phyloP scores from a whole-genome alignment of 768 basidiomycete genomes.

The Auriculariales sp. region DNA sequence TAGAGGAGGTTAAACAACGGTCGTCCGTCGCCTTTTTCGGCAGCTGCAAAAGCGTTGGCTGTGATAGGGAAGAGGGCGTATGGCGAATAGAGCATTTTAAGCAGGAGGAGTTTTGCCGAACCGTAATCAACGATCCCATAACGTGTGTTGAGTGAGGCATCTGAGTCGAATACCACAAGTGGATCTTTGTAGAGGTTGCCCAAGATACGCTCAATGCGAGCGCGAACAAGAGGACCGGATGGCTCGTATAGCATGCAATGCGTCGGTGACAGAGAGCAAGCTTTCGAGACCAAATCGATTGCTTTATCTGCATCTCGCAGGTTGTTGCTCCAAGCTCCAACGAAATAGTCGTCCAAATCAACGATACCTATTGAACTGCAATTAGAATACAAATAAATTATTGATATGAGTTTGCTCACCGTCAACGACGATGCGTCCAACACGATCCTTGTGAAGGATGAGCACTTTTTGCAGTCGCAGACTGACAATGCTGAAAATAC shows the following conservation, averaged over 20 bases:
- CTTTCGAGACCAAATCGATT: neutral
- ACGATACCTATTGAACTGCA: neutral
- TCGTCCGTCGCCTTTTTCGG: neutral
- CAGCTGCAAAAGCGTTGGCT: neutral
- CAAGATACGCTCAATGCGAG: constrained; percentile 4
- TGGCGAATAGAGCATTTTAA: neutral
- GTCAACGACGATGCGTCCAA: neutral
- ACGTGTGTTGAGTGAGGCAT: too few species aligned
- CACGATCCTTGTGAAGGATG: neutral
- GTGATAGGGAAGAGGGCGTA: neutral
- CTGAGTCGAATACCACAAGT: constrained; percentile 10
- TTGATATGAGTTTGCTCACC: neutral
- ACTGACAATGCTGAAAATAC: neutral
- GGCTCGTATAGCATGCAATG: neutral
- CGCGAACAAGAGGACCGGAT: neutral
- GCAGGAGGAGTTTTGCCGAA: constrained; percentile 10
- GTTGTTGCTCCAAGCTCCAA: neutral
- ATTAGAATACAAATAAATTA: neutral
- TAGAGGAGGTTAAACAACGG: constrained; percentile 1
- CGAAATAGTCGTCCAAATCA: neutral
- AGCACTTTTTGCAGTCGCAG: neutral
- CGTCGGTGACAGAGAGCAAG: neutral
- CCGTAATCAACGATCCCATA: constrained; percentile 16
- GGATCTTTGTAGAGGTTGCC: constrained; percentile 9
- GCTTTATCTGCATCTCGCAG: neutral